These are phyloP conservation scores for Alternaria sp. DNA, from an alignment of 2,329 filamentous ascomycete species.

Conservation along the genomic window DNA sequence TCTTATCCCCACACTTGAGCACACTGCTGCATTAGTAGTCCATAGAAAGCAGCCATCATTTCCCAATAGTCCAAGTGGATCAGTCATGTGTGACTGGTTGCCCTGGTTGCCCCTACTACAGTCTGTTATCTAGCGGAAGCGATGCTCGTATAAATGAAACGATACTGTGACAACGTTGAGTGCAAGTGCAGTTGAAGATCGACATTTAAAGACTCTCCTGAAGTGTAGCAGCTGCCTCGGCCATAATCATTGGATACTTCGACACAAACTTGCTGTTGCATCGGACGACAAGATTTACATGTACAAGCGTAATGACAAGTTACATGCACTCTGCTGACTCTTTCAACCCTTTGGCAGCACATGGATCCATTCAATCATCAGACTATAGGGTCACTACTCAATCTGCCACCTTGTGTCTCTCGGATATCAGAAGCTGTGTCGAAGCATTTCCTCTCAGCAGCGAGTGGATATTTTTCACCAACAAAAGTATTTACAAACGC, in stretches of 20 bases:
- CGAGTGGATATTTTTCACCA: background rate
- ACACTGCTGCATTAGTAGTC: background rate
- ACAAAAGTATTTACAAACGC: constrained; percentile 6
- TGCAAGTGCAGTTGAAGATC: background rate
- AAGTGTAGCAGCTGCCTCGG: background rate
- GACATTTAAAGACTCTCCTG: background rate
- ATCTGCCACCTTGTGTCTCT: background rate
- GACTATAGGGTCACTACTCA: background rate
- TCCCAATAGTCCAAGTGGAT: background rate
- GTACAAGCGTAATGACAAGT: no score
- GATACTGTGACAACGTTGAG: background rate
- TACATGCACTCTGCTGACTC: background rate
- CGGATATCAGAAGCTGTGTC: background rate
- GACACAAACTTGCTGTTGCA: background rate
- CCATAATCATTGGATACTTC: background rate
- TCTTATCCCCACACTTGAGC: background rate
- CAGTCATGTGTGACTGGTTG: background rate
- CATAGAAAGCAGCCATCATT: background rate
- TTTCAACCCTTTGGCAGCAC: background rate
- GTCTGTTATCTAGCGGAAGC: background rate
- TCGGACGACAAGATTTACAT: no score
- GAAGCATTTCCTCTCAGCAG: background rate
- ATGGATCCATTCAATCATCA: background rate
- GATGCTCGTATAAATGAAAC: background rate
- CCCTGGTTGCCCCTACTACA: background rate